A percentile compares a stretch with the other conserved stretches of the same genome.
phyloP scores from a whole-genome alignment of 2,329 filamentous ascomycete species.

The Simplicillium sp. region DNA sequence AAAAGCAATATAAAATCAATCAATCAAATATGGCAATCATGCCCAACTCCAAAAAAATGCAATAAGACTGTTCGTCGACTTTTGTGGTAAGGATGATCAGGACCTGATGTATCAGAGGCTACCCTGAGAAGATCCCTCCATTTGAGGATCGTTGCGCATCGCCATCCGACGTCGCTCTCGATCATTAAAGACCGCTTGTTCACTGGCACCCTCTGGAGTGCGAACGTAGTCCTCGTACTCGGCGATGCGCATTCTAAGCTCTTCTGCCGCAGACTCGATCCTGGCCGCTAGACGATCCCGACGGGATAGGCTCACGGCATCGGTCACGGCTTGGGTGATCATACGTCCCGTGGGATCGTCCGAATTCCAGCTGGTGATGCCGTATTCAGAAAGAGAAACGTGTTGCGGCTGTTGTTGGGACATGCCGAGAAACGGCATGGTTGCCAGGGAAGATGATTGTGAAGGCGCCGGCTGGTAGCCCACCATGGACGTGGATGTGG shows the following conservation, averaged over 20 bases:
- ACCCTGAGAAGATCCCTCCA: too few relatives aligned
- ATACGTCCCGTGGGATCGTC: constrained; percentile 12
- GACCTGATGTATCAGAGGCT: too few relatives aligned
- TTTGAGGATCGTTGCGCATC: too few relatives aligned
- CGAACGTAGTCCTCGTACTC: constrained; percentile 37
- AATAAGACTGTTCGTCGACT: too few relatives aligned
- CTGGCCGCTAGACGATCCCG: constrained; percentile 37
- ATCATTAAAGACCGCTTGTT: constrained; percentile 15
- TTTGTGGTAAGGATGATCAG: too few relatives aligned
- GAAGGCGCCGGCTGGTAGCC: constrained; percentile 18
- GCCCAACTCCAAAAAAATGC: too few relatives aligned
- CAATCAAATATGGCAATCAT: too few relatives aligned
- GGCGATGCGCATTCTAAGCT: constrained; percentile 42
- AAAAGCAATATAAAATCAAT: too few relatives aligned
- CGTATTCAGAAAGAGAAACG: constrained; percentile 7
- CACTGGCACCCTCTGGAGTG: constrained; percentile 15
- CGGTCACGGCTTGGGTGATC: constrained; percentile 30
- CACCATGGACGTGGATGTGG: constrained; percentile 16
- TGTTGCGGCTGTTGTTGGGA: constrained; percentile 6
- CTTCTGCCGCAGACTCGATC: constrained; percentile 43
- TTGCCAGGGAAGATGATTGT: constrained; percentile 12
- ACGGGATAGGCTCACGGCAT: constrained; percentile 32
- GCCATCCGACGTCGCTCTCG: constrained; percentile 3
- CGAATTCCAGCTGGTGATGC: constrained; percentile 26
- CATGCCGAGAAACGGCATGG: too few relatives aligned